Evolutionary conservation across 106 monocot genomes (phyloP).

Genomic region (Dioscorea zingiberensis): DNA sequence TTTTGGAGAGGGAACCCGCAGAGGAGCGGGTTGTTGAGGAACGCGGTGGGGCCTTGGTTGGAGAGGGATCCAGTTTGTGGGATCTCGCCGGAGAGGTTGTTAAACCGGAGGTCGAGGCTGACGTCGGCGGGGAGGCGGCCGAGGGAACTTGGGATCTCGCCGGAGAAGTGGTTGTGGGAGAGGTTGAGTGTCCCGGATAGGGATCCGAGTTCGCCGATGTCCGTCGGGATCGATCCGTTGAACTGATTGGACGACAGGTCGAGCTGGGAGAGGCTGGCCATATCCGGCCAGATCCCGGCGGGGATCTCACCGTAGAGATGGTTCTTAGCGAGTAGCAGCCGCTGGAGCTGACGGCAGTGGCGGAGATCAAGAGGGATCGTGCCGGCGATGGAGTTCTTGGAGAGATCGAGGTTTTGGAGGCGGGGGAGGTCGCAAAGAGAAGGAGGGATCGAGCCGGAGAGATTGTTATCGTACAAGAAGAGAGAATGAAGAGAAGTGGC

Average conservation of each 20-base stretch:
- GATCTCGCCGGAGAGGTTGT: slow-evolving; percentile 93
- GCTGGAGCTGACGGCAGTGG: slow-evolving; percentile 50
- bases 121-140: slow-evolving; percentile 51
- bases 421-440: slow-evolving; percentile 49
- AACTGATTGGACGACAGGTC: slow-evolving; percentile 67
- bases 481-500: slow-evolving; percentile 78
- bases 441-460: slow-evolving; percentile 56
- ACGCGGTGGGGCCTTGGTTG: slow-evolving; percentile 42
- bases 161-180: slow-evolving; percentile 71
- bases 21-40: slow-evolving; percentile 50
- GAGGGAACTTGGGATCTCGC: slow-evolving; percentile 47
- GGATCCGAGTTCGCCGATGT: slow-evolving; percentile 48
- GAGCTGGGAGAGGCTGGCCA: slow-evolving; percentile 44
- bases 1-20: slow-evolving; percentile 66
- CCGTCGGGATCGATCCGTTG: slow-evolving; percentile 49
- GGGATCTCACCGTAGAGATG: slow-evolving; percentile 53
- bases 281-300: slow-evolving; percentile 48
- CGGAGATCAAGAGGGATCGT: slow-evolving; percentile 36
- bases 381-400: slow-evolving; percentile 55
- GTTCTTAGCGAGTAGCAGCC: slow-evolving; percentile 46
- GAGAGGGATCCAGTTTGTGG: slow-evolving; percentile 42
- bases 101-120: slow-evolving; percentile 65
- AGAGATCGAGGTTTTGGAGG: slow-evolving; percentile 77
- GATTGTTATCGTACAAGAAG: slow-evolving; percentile 70
- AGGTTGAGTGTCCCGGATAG: slow-evolving; percentile 62